These are phyloP conservation scores for Linnemannia hyalina DNA, from an alignment of 192 early-diverging fungal genomes.

Conservation along the genomic window DNA sequence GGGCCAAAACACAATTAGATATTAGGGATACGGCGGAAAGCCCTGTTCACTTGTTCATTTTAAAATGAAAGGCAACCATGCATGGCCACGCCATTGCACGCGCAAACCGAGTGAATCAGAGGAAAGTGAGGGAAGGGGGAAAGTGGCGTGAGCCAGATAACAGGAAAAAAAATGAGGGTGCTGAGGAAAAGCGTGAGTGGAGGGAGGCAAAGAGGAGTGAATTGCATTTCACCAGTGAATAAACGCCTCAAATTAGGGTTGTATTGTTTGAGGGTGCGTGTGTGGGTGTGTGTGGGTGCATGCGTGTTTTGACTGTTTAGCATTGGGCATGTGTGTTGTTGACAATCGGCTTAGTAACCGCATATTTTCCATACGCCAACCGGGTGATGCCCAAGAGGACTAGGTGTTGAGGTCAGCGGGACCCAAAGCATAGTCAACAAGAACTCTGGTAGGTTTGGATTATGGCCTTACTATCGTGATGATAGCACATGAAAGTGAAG, in stretches of 20 bases:
- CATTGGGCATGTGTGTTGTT: background rate
- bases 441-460: background rate
- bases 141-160: constrained; percentile 7
- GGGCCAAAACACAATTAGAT: constrained; percentile 3
- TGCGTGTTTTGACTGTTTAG: background rate
- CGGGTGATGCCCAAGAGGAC: background rate
- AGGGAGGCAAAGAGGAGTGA: background rate
- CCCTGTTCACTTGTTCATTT: constrained; percentile 11
- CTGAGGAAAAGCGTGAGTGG: background rate
- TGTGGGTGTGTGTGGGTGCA: background rate
- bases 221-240: background rate
- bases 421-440: background rate
- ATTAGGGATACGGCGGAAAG: background rate
- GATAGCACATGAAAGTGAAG: background rate
- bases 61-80: constrained; percentile 19
- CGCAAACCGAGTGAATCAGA: background rate
- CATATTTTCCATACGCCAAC: background rate
- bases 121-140: constrained; percentile 1
- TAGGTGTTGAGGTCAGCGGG: background rate
- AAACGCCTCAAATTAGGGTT: background rate
- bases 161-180: background rate
- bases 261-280: background rate
- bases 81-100: background rate
- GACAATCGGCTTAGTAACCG: constrained; percentile 3
- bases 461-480: background rate